phyloP scores from a whole-genome alignment of 2,329 filamentous ascomycete species.

The Talaromyces piceae region DNA sequence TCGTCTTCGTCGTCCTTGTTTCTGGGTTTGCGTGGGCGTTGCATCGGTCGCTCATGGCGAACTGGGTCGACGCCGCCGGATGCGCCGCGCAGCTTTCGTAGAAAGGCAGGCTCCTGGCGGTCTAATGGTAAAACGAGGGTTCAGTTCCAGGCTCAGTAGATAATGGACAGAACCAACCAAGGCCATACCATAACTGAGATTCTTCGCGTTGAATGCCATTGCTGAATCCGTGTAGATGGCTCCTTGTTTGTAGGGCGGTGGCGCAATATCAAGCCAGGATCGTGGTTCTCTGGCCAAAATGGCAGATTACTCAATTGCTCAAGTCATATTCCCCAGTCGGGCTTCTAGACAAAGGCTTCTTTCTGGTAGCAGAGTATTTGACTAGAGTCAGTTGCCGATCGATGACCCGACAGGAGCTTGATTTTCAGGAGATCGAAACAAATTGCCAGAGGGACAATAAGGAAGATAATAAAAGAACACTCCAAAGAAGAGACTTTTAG shows the following conservation, averaged over 20 bases:
- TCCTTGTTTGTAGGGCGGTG: background rate
- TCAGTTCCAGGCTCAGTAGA: constrained; percentile 6
- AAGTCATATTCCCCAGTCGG: background rate
- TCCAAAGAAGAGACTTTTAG: too few relatives aligned
- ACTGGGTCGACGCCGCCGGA: constrained; percentile 27
- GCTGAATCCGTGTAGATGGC: background rate
- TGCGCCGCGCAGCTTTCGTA: constrained; percentile 34
- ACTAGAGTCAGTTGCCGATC: too few relatives aligned
- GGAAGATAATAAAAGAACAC: too few relatives aligned
- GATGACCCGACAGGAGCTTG: too few relatives aligned
- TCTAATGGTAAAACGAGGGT: constrained; percentile 24
- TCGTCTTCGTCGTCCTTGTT: constrained; percentile 28
- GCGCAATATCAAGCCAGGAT: background rate
- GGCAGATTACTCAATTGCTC: background rate
- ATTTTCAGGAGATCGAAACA: too few relatives aligned
- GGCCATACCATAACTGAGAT: constrained; percentile 35
- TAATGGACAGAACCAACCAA: background rate
- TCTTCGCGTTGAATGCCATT: constrained; percentile 38
- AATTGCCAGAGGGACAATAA: too few relatives aligned
- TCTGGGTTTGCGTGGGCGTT: constrained; percentile 29
- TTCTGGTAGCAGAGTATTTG: too few relatives aligned
- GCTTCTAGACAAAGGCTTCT: too few relatives aligned
- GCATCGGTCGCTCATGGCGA: constrained; percentile 30
- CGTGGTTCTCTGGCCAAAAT: background rate
- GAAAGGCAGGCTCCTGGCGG: constrained; percentile 36